Evolutionary conservation across 2,329 filamentous ascomycete genomes (phyloP), one percentile per base, ranked within the genome.

Genomic region (Ceratocystis colombiana): DNA sequence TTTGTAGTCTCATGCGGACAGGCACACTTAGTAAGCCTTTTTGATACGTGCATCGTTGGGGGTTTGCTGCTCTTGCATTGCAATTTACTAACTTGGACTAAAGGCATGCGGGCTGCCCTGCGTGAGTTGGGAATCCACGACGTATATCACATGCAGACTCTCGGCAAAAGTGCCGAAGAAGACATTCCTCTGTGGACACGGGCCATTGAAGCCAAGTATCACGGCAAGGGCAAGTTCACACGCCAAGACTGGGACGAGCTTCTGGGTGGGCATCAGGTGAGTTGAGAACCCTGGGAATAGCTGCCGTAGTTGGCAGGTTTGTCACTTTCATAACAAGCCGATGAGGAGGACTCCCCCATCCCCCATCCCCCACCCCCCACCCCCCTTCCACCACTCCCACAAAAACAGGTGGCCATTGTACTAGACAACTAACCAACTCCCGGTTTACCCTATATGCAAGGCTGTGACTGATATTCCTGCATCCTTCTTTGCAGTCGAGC

Each of bases 381-480:
- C 30, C 30, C 30, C 6, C 30, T 33, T 33, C 6, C 7, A 8
- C 6, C 30, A 28, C 28, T 28, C 28, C 28, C 28, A 37, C 46
- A 50, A 50, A 8, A 50, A 50, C 12, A n/a, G 3, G 12, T 33
- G 2, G 6, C 20, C 6, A n/a, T 59, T 50, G 48, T 22, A 2
- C 41, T 41, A 44, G n/a, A 15, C 15, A 30, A 6, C 61, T 33
- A 70, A 71, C 1, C 3, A 70, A 70, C 1, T 71, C 73, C 63
- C 74, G 72, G 50, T 66, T 71, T 25, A 71, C 65, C 72, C 74
- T 0, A 75, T 77, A 7, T 73, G 74, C 3, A 83, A 83, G n/a
- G 79, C 79, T 25, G 83, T 80, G 7, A 78, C 79, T 66, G 82
- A 82, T 61, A 72, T 84, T 17, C 84, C 86, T 1, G 75, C 84